These are phyloP conservation scores for Macrotyloma uniflorum DNA, from an alignment of 306 rosid genomes.

Conservation along the genomic window DNA sequence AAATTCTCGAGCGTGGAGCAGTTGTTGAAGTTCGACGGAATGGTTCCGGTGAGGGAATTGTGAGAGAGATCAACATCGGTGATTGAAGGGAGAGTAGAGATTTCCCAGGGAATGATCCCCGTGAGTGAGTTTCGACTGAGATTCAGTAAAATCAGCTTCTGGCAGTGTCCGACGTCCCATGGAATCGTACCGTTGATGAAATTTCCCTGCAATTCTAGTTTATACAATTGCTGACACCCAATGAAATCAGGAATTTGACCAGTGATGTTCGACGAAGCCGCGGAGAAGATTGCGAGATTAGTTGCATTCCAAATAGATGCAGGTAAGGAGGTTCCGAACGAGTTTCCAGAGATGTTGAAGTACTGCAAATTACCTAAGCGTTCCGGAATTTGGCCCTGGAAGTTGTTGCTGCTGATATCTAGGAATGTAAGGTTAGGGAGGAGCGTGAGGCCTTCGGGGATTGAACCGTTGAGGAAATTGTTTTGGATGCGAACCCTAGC, in stretches of 20 bases:
- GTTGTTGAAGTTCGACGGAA: conserved; percentile 83
- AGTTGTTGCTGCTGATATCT: conserved; percentile 77
- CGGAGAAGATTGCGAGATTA: conserved; percentile 72
- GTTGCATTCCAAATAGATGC: conserved; percentile 66
- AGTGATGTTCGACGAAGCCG: conserved; percentile 52
- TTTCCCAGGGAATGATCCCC: conserved; percentile 94
- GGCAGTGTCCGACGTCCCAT: conserved; percentile 88
- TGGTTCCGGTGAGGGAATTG: conserved; percentile 79
- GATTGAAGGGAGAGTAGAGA: conserved; percentile 74
- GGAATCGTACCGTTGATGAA: conserved; percentile 65
- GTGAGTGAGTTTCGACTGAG: conserved; percentile 71
- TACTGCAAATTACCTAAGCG: conserved; percentile 64
- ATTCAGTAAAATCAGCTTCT: conserved; percentile 60
- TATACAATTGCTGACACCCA: conserved; percentile 64
- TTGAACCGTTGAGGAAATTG: conserved; percentile 69
- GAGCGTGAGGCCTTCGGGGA: conserved; percentile 64
- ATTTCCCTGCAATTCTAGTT: conserved; percentile 72
- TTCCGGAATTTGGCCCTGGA: conserved; percentile 66
- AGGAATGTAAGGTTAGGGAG: conserved; percentile 65
- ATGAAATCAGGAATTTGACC: conserved; percentile 80
- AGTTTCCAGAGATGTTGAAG: conserved; percentile 75
- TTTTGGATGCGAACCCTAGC: conserved; percentile 69
- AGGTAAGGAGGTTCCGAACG: conserved; percentile 55
- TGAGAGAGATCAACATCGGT: conserved; percentile 84
- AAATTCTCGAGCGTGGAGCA: conserved; percentile 72